Conservation (phyloP, 139 green algal genomes). For the Coelastrella sp. region DNA sequence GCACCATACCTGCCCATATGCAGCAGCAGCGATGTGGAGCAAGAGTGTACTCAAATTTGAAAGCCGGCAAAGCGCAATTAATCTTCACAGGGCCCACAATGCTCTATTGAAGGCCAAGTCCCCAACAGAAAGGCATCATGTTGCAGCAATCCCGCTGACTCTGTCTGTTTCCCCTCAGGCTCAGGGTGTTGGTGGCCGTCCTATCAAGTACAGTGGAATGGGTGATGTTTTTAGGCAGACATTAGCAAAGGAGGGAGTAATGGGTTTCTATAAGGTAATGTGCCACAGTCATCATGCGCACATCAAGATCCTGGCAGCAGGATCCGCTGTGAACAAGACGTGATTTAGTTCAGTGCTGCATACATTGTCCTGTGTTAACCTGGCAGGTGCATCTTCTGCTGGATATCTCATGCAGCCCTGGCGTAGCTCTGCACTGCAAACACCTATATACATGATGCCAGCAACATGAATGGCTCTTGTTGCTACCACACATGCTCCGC, state of each 20-base stretch:
- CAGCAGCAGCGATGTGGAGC: neutral
- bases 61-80: too few species aligned
- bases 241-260: slow-evolving; percentile 73
- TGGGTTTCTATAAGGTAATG: slow-evolving; percentile 82
- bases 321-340: too few species aligned
- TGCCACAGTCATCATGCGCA: too few species aligned
- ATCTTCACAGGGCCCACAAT: too few species aligned
- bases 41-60: too few species aligned
- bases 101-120: too few species aligned
- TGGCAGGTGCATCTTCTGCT: neutral
- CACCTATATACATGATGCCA: too few species aligned
- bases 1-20: neutral
- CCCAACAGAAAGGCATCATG: too few species aligned
- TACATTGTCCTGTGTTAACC: neutral
- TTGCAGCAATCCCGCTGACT: too few species aligned
- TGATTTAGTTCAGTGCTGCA: too few species aligned
- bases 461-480: neutral
- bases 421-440: neutral
- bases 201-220: slow-evolving; percentile 86
- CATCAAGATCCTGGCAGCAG: too few species aligned
- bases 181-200: slow-evolving; percentile 68
- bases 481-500: neutral
- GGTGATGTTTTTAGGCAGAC: slow-evolving; percentile 82
- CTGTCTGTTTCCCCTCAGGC: slow-evolving; percentile 55
- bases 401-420: neutral